Evolutionary conservation across 2,329 filamentous ascomycete species (phyloP).

Genomic region (Verticillium albo-atrum): DNA sequence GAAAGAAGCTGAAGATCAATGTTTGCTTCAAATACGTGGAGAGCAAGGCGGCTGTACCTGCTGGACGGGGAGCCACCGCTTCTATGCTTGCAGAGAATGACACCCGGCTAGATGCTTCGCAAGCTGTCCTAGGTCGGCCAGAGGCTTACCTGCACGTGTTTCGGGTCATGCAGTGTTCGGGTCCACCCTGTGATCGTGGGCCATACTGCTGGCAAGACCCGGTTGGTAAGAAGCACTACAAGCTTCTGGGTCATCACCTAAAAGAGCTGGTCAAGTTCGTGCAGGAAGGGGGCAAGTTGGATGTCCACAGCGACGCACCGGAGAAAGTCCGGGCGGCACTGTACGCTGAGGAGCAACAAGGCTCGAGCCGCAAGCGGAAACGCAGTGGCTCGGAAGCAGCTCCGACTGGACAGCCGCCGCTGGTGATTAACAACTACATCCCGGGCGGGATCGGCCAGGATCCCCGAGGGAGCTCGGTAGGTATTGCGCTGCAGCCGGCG

Average conservation of each 20-base stretch:
- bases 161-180: slow-evolving; percentile 1
- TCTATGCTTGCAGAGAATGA: too few relatives aligned
- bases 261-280: slow-evolving; percentile 4
- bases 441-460: too few relatives aligned
- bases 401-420: not conserved
- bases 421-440: not conserved
- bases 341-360: slow-evolving; percentile 10
- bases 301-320: slow-evolving; percentile 6
- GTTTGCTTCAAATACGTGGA: not conserved
- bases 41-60: too few relatives aligned
- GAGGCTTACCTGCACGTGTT: too few relatives aligned
- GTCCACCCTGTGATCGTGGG: not conserved
- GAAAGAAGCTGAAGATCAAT: too few relatives aligned
- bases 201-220: slow-evolving; percentile 4
- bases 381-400: not conserved
- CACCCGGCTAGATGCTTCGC: too few relatives aligned
- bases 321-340: slow-evolving; percentile 5
- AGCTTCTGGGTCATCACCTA: slow-evolving; percentile 1
- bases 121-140: too few relatives aligned
- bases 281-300: slow-evolving; percentile 2
- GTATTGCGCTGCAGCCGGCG: not conserved
- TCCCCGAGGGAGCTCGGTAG: too few relatives aligned
- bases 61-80: too few relatives aligned
- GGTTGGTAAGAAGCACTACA: slow-evolving; percentile 2
- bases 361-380: not conserved